Conservation (phyloP, 169 alveolate genomes). For the Eimeria sp. region DNA sequence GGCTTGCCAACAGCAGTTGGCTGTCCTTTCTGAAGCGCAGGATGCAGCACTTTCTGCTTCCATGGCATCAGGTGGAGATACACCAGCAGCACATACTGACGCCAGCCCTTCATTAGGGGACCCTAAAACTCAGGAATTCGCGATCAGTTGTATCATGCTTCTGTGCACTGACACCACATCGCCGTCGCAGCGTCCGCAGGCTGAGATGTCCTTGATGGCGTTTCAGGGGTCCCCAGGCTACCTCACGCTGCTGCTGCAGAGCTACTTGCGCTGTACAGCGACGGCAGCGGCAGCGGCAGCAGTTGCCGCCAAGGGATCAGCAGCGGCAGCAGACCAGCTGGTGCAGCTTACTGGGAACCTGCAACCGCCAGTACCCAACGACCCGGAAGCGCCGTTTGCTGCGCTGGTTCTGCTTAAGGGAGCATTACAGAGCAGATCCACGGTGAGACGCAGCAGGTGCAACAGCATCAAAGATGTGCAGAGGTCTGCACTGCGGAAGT, state of each 20-base stretch:
- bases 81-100: not conserved
- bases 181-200: conserved; percentile 53
- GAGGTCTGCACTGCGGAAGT: not conserved
- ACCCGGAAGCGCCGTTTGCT: conserved; percentile 64
- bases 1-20: conserved; percentile 46
- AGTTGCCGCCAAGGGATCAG: conserved; percentile 42
- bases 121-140: conserved; percentile 34
- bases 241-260: conserved; percentile 52
- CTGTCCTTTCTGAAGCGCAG: not conserved
- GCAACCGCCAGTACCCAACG: conserved; percentile 19
- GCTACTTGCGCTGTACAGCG: conserved; percentile 56
- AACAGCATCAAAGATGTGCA: not conserved
- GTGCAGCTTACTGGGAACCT: conserved; percentile 53
- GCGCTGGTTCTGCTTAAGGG: conserved; percentile 66
- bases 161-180: conserved; percentile 56
- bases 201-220: conserved; percentile 46
- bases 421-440: conserved; percentile 36
- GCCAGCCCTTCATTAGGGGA: conserved; percentile 30
- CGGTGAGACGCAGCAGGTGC: conserved; percentile 31
- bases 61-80: not conserved
- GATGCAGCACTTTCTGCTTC: conserved; percentile 6
- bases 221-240: conserved; percentile 55
- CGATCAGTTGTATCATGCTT: conserved; percentile 22
- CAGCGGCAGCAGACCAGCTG: conserved; percentile 57
- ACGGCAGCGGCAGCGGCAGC: conserved; percentile 43